phyloP scores from a whole-genome alignment of 78 protist genomes.

The Dictyostelium firmibasis region DNA sequence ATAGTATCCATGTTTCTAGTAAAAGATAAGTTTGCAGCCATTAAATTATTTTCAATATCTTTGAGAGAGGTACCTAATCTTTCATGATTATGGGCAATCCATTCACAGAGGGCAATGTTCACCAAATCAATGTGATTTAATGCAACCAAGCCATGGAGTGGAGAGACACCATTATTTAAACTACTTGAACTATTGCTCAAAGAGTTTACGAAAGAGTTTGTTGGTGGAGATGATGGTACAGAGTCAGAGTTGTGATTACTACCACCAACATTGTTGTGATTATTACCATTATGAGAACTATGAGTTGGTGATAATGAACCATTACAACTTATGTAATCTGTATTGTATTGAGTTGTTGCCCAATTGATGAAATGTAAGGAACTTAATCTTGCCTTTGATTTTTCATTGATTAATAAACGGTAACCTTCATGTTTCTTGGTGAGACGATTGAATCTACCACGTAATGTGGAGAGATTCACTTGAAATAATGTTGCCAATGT shows the following conservation, averaged over 20 bases:
- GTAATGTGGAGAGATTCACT: slow-evolving; percentile 53
- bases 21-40: slow-evolving; percentile 43
- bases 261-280: background rate
- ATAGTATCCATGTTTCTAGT: slow-evolving; percentile 39
- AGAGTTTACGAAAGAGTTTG: background rate
- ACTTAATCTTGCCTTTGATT: slow-evolving; percentile 52
- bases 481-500: slow-evolving; percentile 58
- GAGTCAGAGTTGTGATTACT: background rate
- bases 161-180: slow-evolving; percentile 9
- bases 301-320: background rate
- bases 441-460: slow-evolving; percentile 74
- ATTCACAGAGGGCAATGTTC: slow-evolving; percentile 48
- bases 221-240: background rate
- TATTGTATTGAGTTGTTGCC: slow-evolving; percentile 32
- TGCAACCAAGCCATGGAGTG: slow-evolving; percentile 75
- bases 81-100: slow-evolving; percentile 69
- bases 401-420: slow-evolving; percentile 58
- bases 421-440: slow-evolving; percentile 51
- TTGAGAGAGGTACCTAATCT: slow-evolving; percentile 43
- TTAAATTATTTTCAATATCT: slow-evolving; percentile 48
- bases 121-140: slow-evolving; percentile 55
- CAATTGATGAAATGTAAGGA: slow-evolving; percentile 54
- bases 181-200: background rate
- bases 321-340: background rate
- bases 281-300: background rate